Base-by-base conservation (phyloP, 1,284 basidiomycete genomes). In the Papiliotrema nemorosa region DNA sequence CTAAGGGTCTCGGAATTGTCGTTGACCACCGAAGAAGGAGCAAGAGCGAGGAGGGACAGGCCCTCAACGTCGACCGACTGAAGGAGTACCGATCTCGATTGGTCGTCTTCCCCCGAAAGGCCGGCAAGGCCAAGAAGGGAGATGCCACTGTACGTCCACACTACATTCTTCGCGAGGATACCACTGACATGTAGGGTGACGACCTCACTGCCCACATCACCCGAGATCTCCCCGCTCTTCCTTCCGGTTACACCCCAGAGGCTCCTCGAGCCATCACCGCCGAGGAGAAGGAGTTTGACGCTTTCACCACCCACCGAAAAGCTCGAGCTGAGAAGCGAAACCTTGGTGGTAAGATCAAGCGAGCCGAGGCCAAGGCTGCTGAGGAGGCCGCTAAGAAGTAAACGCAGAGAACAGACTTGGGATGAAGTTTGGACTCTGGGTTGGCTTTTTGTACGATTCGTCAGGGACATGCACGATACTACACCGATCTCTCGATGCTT, bases 1-100 rank as follows among this genome's bases (percentile, higher is more conserved):
- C 96, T 38, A 84, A 85, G 58, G 85, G 88, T 67, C 79, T 99
- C 68, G 94, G 94, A 59, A 90, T 99, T 70, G 86, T 90, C 60
- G 91, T 97, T 63, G 94, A 99, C 79, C 92, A 97, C 82, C 84
- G 94, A 77, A 86, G 96, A 81, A 85, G 91, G 77, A 97, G 96
- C 81, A 77, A 92, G 79, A 92, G 88, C 73, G 94, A 96, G 81
- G 94, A 98, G 84, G 89, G 90, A 74, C 91, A 97, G 79, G 83
- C 86, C 71, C 72, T 97, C 74, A 99, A 99, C 78, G 87, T 96
- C 52, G 90, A 94, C 78, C 83, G 94, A 70, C 81, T 99, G 77
- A 84, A 90, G 79, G 88, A 88, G 44, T 98, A 98, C 88, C 90
- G 89, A 81, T 78, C 81, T 57, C 75, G 80, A 62, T 73, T 80